Evolutionary conservation across 1,284 basidiomycete genomes (phyloP).

Genomic region (Ceratobasidium papillatum): DNA sequence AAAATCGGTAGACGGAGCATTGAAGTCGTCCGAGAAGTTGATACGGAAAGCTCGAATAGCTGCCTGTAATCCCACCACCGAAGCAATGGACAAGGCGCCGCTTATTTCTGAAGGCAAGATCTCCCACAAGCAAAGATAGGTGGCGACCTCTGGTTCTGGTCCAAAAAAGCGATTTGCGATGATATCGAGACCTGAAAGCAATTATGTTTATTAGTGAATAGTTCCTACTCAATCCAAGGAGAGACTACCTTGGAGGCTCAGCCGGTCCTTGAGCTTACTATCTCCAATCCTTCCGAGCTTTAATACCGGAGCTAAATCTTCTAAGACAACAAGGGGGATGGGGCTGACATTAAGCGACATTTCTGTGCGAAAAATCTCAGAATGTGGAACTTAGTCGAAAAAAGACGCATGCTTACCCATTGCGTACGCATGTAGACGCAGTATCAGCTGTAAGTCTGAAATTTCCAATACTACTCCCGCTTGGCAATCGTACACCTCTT

Average conservation of each 20-base stretch:
- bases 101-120: conserved; percentile 71
- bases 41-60: conserved; percentile 67
- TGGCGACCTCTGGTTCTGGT: conserved; percentile 80
- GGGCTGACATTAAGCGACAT: conserved; percentile 78
- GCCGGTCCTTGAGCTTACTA: conserved; percentile 42
- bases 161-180: conserved; percentile 87
- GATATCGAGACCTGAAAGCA: conserved; percentile 73
- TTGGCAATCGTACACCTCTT: conserved; percentile 78
- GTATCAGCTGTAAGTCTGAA: conserved; percentile 75
- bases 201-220: conserved; percentile 45
- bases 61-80: conserved; percentile 63
- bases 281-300: conserved; percentile 18
- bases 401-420: conserved; percentile 70
- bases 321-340: conserved; percentile 62
- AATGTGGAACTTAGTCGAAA: not conserved
- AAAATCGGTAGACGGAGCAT: conserved; percentile 80
- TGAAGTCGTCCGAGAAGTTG: conserved; percentile 78
- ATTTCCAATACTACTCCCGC: conserved; percentile 62
- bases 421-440: conserved; percentile 82
- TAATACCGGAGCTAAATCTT: conserved; percentile 54
- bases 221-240: not conserved
- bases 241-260: conserved; percentile 42
- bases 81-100: conserved; percentile 64
- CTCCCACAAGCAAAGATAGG: conserved; percentile 93
- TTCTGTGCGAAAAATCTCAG: conserved; percentile 58